Evolutionary conservation across 1,139 yeast species (phyloP), one percentile per base, ranked within the genome.

Genomic region (Sugiyamaella neomexicana): DNA sequence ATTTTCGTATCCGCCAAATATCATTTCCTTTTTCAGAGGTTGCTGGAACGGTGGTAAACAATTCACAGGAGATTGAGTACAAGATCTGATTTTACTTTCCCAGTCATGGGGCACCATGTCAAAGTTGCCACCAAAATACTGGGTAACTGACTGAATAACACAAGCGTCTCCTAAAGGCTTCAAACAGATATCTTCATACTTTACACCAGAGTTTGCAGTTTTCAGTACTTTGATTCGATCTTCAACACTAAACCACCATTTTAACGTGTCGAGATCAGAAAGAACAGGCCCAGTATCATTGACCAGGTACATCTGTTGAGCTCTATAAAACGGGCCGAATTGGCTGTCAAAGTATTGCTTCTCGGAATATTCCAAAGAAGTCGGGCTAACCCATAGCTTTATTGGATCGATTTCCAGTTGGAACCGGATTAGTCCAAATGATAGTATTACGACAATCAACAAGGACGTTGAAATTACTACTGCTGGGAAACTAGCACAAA

Each of bases 31-130:
- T 59, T 85, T 85, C 59, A 93, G 74, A 0, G 98, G 98, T 68
- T 90, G 97, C 65, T 89, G 96, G 71, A 91, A 93, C 0, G 85
- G 73, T 0, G 99, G 98, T 43, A 93, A 73, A 67, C 99, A 93
- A 59, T 82, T 85, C 1, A 93, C 97, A 0, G 98, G 98, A 1
- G 90, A 81, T 13, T 78, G 74, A 0, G 95, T 78, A 67, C 99
- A 93, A 2, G 71, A 67, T 53, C 73, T 66, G 12, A 91, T 67
- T 55, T 79, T 75, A 1, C 67, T 63, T 41, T 72, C 66, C 96
- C 96, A 91, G 7, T 70, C 68, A 52, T 77, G 76, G 15, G 78
- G 78, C 4, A 93, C 78, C 31, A 73, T 70, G 12, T 65, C 65
- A 5, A 86, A 71, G 51, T 81, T 79, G 1, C 95, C 96, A 36